Evolutionary conservation across 2,329 filamentous ascomycete genomes (phyloP), one percentile per base, ranked within the genome.

Genomic region (Grosmannia penicillata): DNA sequence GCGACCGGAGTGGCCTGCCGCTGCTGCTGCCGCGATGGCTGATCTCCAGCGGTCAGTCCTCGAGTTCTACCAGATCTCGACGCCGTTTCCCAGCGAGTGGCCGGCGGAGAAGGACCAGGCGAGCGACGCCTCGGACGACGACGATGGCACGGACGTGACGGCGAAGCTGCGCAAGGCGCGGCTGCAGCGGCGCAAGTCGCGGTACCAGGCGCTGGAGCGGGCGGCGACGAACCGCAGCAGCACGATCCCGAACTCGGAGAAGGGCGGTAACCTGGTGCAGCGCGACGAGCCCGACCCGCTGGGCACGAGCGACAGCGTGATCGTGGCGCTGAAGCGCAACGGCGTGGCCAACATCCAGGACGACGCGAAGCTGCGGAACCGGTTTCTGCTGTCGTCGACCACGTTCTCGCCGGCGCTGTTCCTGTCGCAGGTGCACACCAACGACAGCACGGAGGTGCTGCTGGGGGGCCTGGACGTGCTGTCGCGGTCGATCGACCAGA

Each of bases 381-480:
- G 86, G 46, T 98, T 96, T 59, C 72, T 98, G 40, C 73, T 98
- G 18, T 95, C 87, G 10, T 96, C 89, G 14, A 96, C 89, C 11
- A 87, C 83, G 36, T 98, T 98, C 62, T 93, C 86, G 1, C 91
- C 91, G 2, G 76, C 83, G 4, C 65, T 94, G 8, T 98, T 95
- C 57, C 70, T 98, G 11, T 91, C 89, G 0, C 84, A 95, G 56
- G 81, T 93, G 47, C 93, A 98, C 57, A 78, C 82, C 43, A 73
- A 77, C 34, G 89, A 82, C 39, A 86, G 89, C 39, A 94, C 87
- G 1, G 73, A 85, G 48, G 75, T 78, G 33, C 66, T 98, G 1
- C 66, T 94, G 11, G 68, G 74, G 35, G 93, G 91, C 4, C 72
- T 98, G 17, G 82, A 94, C 48, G 78, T 82, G 42, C 72, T 98